phyloP scores from a whole-genome alignment of 306 rosid species.

The Pyrus pyrifolia region DNA sequence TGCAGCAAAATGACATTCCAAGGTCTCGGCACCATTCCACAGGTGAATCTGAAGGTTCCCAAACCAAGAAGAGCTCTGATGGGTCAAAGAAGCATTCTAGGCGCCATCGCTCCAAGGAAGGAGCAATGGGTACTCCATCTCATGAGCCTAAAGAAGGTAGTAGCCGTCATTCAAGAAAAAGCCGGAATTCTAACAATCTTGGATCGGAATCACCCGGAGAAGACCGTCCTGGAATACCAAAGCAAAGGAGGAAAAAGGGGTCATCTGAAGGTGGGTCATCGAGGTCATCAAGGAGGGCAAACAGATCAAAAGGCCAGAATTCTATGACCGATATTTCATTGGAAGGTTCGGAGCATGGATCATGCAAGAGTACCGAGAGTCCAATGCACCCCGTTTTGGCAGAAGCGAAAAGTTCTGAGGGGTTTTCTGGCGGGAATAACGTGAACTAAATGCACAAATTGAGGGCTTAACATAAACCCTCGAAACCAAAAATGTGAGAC shows the following conservation, averaged over 20 bases:
- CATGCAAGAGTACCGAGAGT: background rate
- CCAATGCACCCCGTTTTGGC: slow-evolving; percentile 16
- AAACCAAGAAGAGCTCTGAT: slow-evolving; percentile 14
- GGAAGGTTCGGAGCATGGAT: slow-evolving; percentile 18
- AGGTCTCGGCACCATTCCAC: slow-evolving; percentile 32
- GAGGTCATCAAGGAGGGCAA: slow-evolving; percentile 19
- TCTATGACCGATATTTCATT: slow-evolving; percentile 45
- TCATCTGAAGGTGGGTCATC: slow-evolving; percentile 38
- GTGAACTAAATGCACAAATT: background rate
- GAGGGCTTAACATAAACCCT: slow-evolving; percentile 17
- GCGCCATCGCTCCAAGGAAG: slow-evolving; percentile 39
- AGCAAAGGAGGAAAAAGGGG: slow-evolving; percentile 58
- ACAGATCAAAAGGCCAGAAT: slow-evolving; percentile 41
- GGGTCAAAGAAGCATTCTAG: slow-evolving; percentile 42
- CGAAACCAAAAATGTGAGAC: background rate
- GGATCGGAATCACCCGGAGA: slow-evolving; percentile 25
- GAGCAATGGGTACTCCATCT: slow-evolving; percentile 23
- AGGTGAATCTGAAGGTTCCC: slow-evolving; percentile 23
- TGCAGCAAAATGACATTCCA: slow-evolving; percentile 13
- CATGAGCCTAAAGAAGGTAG: slow-evolving; percentile 37
- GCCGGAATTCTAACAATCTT: slow-evolving; percentile 18
- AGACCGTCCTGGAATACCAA: slow-evolving; percentile 36
- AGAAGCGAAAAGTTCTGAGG: slow-evolving; percentile 8
- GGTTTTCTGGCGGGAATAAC: background rate
- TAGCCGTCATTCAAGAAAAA: slow-evolving; percentile 33